phyloP scores from a whole-genome alignment of 176 grass and related monocot genomes.

The Phyllostachys edulis region DNA sequence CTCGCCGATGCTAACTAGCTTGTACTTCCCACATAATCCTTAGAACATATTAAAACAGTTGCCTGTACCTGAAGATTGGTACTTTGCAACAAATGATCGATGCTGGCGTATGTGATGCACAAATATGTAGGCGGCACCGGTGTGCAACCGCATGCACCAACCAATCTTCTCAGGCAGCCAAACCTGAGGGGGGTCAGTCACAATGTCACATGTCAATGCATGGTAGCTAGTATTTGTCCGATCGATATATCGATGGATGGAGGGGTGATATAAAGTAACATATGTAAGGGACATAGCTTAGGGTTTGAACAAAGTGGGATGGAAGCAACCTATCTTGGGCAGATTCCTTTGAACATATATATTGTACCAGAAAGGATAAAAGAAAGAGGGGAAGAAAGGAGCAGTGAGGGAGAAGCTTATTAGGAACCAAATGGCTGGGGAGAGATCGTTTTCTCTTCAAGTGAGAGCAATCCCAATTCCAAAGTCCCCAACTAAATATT shows the following conservation, averaged over 20 bases:
- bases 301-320: slow-evolving; percentile 54
- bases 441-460: slow-evolving; percentile 57
- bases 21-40: not conserved
- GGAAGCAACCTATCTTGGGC: slow-evolving; percentile 38
- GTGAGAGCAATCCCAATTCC: slow-evolving; percentile 39
- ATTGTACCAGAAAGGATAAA: not conserved
- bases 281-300: slow-evolving; percentile 35
- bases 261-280: slow-evolving; percentile 29
- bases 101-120: not conserved
- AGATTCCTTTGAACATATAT: not conserved
- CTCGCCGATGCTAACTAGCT: not conserved
- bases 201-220: slow-evolving; percentile 31
- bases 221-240: slow-evolving; percentile 34
- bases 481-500: slow-evolving; percentile 31
- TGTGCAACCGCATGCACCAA: slow-evolving; percentile 34
- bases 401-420: not conserved
- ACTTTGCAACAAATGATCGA: not conserved
- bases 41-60: not conserved
- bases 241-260: slow-evolving; percentile 27
- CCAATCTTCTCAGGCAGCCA: slow-evolving; percentile 43
- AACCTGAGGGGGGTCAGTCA: not conserved
- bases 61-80: not conserved
- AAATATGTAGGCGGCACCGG: not conserved
- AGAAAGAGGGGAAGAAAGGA: not conserved
- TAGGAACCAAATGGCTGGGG: slow-evolving; percentile 5